Percentiles rank a stretch among this genome's conserved stretches.
Evolutionary conservation across 768 basidiomycete species (phyloP).

Genomic region (Neoboletus magnificus): DNA sequence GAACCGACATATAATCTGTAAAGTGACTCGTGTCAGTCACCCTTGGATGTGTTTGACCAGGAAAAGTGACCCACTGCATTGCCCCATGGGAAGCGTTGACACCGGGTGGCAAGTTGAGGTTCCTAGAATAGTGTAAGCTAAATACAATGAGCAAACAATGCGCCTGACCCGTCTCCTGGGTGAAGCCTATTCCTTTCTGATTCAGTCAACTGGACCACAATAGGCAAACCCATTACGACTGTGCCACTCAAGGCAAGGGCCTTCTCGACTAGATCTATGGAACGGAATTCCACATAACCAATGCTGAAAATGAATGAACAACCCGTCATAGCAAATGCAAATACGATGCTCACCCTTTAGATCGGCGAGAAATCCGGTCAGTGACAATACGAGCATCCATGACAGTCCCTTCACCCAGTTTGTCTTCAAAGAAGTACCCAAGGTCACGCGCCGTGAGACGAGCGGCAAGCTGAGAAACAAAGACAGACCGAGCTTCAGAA

Average conservation of each 20-base stretch:
- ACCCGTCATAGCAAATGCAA: neutral
- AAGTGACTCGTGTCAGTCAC: conserved; percentile 6
- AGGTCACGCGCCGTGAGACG: conserved; percentile 95
- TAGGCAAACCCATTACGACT: conserved; percentile 96
- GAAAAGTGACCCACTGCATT: conserved; percentile 66
- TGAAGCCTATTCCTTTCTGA: conserved; percentile 90
- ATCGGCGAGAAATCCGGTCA: conserved; percentile 89
- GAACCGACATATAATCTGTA: conserved; percentile 93
- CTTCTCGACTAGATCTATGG: conserved; percentile 87
- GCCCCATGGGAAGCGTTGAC: conserved; percentile 76
- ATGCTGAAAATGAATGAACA: conserved; percentile 54
- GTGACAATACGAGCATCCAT: conserved; percentile 97
- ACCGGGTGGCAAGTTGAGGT: conserved; percentile 80
- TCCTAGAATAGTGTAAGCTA: conserved; percentile 40
- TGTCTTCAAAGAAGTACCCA: conserved; percentile 98
- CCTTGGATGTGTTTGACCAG: conserved; percentile 12
- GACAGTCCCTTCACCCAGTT: conserved; percentile 89
- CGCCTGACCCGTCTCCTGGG: conserved; percentile 78
- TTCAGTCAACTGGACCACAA: conserved; percentile 95
- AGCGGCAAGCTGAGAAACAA: conserved; percentile 97
- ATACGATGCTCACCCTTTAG: conserved; percentile 77
- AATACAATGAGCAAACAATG: conserved; percentile 1
- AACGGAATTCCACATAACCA: conserved; percentile 95
- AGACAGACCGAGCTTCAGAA: conserved; percentile 96
- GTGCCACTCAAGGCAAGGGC: conserved; percentile 90